A percentile compares a stretch with the other conserved stretches of the same genome.
Conservation (phyloP, 2,329 filamentous ascomycete genomes). For the Aspergillus pseudoterreus region DNA sequence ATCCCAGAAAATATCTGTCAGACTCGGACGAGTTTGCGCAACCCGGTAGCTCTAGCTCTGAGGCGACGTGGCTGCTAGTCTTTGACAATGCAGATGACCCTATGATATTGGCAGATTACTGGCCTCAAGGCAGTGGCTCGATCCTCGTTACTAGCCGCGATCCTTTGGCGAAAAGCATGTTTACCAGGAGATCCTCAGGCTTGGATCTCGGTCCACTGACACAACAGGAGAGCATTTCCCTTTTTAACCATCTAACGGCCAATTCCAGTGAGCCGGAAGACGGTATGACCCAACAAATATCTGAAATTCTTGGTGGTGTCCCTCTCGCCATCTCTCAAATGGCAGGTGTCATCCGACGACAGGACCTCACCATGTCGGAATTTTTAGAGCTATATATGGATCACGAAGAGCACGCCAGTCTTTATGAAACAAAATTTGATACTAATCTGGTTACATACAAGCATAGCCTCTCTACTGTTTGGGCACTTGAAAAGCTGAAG, state of each 20-base stretch:
- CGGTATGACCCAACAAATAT: not conserved
- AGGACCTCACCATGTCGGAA: constrained; percentile 2
- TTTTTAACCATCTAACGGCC: constrained; percentile 1
- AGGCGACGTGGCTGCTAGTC: constrained; percentile 2
- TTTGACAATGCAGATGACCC: constrained; percentile 8
- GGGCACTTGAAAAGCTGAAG: constrained; percentile 4
- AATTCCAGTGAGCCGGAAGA: not conserved
- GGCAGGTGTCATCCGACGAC: constrained; percentile 3
- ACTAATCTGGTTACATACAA: constrained; percentile 1
- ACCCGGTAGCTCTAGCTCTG: not conserved
- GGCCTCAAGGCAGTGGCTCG: constrained; percentile 3
- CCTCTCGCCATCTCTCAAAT: constrained; percentile 5
- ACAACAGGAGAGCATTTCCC: not conserved
- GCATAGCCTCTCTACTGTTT: constrained; percentile 1
- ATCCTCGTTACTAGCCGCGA: constrained; percentile 6
- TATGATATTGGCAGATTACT: constrained; percentile 1
- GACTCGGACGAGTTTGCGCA: constrained; percentile 1
- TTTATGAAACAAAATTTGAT: constrained; percentile 3
- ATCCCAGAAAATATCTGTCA: not conserved
- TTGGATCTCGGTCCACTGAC: constrained; percentile 1
- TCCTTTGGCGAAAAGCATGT: constrained; percentile 3
- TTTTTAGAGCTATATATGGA: constrained; percentile 2
- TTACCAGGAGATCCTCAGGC: constrained; percentile 1
- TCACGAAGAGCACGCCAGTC: constrained; percentile 1
- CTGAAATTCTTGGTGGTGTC: not conserved